phyloP scores from a whole-genome alignment of 1,139 yeast species.

The Yueomyces sp. region DNA sequence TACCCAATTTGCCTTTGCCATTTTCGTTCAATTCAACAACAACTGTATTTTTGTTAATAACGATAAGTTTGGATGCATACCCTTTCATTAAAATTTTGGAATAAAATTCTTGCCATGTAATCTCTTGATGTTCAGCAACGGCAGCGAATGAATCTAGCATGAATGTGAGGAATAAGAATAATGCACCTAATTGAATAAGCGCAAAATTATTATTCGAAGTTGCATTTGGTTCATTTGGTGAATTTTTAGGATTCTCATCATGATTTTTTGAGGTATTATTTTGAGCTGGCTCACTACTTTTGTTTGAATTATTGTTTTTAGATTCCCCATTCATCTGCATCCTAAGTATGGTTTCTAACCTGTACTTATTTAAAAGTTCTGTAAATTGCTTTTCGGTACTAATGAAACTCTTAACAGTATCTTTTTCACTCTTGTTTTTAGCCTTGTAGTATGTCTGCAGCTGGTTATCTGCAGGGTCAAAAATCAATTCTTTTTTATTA shows the following conservation, averaged over 20 bases:
- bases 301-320: neutral
- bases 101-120: conserved; percentile 55
- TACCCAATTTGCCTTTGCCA: conserved; percentile 33
- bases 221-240: neutral
- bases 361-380: too few species aligned
- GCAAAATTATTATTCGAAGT: conserved; percentile 19
- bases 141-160: conserved; percentile 20
- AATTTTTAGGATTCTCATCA: neutral
- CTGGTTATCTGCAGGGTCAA: neutral
- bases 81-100: conserved; percentile 50
- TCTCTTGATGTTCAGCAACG: conserved; percentile 24
- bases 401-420: neutral
- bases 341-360: too few species aligned
- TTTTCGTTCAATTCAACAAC: conserved; percentile 56
- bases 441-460: neutral
- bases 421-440: neutral
- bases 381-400: too few species aligned
- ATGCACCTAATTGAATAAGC: conserved; percentile 23
- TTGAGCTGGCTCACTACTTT: neutral
- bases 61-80: conserved; percentile 53
- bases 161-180: conserved; percentile 21
- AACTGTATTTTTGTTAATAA: conserved; percentile 50
- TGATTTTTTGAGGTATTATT: neutral
- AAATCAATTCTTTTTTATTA: too few species aligned
- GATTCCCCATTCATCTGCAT: too few species aligned